Base-by-base conservation (phyloP, 768 basidiomycete species). In the Paxillus involutus region DNA sequence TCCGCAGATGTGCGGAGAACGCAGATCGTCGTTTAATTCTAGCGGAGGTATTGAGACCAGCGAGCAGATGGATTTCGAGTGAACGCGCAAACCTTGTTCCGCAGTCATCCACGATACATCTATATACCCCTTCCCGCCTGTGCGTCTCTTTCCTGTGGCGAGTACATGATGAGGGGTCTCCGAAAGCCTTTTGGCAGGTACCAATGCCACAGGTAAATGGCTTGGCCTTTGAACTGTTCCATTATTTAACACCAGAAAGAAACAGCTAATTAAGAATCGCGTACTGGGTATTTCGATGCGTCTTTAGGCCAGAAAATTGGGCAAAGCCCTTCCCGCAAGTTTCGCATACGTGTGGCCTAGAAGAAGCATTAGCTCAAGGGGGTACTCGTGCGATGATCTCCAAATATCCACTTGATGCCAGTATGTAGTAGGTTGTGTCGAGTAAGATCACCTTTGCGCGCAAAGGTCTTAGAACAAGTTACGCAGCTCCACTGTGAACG, bases 131-230 rank as follows among this genome's bases (percentile, higher is more conserved):
- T 24, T 71, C 55, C 3, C 65, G 65, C 16, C 64, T 59, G 61
- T 89, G 87, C 3, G 73, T 79, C 67, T 88, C 86, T 62, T 78
- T 81, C 51, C 77, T 74, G 60, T 89, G 88, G 9, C 88, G 83
- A 30, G 80, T 72, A 57, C 83, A 73, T 43, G 88, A 88, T 0
- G 88, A 89, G 11, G 85, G 87, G 60, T 89, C 88, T 13, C 81
- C 81, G 58, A 89, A 89, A 13, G 72, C 66, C 30, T 78, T 73
- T 10, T 49, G 52, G 61, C 87, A 89, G 19, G 64, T 68, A 9
- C 67, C 60, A 41, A 77, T 70, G 13, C 71, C 73, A 59, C 88
- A 90, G 6, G 48, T 49, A 59, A 75, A 78, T 1, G 85, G 86
- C 65, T 80, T 83, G 10, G 52, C 67, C 42, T 71, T 73, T 13